Conservation (phyloP, 176 grass and related monocot genomes). For the Neostapfia colusana region DNA sequence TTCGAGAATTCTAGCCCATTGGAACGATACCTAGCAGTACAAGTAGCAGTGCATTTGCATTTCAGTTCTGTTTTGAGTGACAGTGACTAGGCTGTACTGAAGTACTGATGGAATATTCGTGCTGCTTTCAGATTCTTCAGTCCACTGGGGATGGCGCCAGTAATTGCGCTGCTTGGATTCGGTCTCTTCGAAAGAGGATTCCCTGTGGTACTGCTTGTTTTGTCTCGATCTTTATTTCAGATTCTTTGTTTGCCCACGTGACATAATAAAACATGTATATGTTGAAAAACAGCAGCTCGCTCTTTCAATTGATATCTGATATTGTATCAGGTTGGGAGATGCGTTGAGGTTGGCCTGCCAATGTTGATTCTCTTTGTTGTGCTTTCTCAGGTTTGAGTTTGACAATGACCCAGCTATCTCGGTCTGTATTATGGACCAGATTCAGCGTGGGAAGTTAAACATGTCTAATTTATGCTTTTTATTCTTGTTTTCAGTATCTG, state of each 20-base stretch:
- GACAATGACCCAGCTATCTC: background rate
- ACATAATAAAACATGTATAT: background rate
- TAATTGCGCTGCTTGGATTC: constrained; percentile 89
- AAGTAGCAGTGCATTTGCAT: background rate
- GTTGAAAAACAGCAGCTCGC: background rate
- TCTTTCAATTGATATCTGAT: constrained; percentile 21
- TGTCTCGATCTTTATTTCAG: constrained; percentile 11
- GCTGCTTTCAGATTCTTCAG: constrained; percentile 88
- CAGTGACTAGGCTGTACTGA: constrained; percentile 17
- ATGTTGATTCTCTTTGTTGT: constrained; percentile 80
- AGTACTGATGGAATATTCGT: constrained; percentile 25
- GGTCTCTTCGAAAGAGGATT: constrained; percentile 98
- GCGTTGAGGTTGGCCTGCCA: constrained; percentile 86
- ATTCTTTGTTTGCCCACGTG: background rate
- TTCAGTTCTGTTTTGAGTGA: constrained; percentile 16
- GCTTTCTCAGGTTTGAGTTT: constrained; percentile 75
- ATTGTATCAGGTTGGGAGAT: constrained; percentile 78
- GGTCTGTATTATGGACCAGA: background rate
- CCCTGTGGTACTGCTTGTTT: constrained; percentile 75
- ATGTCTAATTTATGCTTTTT: constrained; percentile 26
- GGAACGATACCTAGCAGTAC: background rate
- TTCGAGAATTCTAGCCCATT: background rate
- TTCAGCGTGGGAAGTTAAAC: background rate
- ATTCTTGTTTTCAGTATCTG: constrained; percentile 59
- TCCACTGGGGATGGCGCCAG: constrained; percentile 91